Evolutionary conservation across 495 filamentous ascomycete species (phyloP).

Genomic region (Xylaria grammica): DNA sequence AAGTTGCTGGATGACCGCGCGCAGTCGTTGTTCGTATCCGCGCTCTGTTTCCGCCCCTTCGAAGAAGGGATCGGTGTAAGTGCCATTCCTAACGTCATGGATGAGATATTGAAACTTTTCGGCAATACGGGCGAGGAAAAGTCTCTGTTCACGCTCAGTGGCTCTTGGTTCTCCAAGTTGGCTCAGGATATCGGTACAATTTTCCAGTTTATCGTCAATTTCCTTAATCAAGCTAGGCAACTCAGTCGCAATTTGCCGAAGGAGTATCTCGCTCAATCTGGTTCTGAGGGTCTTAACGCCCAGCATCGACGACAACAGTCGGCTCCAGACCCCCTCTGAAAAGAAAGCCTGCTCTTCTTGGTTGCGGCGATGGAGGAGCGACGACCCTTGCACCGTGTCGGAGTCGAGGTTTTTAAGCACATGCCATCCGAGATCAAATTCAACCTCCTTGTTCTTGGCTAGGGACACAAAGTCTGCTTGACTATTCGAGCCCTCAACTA

Average conservation of each 20-base stretch:
- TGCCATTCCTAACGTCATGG: slow-evolving; percentile 59
- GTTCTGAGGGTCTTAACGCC: slow-evolving; percentile 57
- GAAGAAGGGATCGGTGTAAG: slow-evolving; percentile 64
- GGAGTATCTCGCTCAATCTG: slow-evolving; percentile 62
- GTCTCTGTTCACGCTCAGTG: slow-evolving; percentile 55
- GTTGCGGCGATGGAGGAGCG: slow-evolving; percentile 34
- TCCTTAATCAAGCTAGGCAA: slow-evolving; percentile 66
- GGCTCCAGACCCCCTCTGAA: slow-evolving; percentile 49
- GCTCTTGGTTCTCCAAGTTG: slow-evolving; percentile 56
- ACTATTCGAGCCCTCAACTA: slow-evolving; percentile 43
- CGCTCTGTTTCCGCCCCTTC: slow-evolving; percentile 38
- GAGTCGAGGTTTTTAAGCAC: slow-evolving; percentile 53
- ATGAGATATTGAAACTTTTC: slow-evolving; percentile 54
- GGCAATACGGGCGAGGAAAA: slow-evolving; percentile 59
- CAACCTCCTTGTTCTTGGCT: slow-evolving; percentile 52
- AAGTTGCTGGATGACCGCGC: slow-evolving; percentile 63
- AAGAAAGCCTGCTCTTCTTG: slow-evolving; percentile 40
- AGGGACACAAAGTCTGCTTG: slow-evolving; percentile 46
- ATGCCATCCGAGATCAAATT: slow-evolving; percentile 58
- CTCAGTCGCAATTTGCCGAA: slow-evolving; percentile 59
- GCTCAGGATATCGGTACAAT: slow-evolving; percentile 40
- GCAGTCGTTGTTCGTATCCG: slow-evolving; percentile 57
- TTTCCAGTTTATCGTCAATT: slow-evolving; percentile 48
- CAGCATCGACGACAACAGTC: slow-evolving; percentile 40
- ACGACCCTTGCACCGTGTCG: slow-evolving; percentile 42